Base-by-base conservation (phyloP, 2,329 filamentous ascomycete genomes). In the Fusarium longipes region DNA sequence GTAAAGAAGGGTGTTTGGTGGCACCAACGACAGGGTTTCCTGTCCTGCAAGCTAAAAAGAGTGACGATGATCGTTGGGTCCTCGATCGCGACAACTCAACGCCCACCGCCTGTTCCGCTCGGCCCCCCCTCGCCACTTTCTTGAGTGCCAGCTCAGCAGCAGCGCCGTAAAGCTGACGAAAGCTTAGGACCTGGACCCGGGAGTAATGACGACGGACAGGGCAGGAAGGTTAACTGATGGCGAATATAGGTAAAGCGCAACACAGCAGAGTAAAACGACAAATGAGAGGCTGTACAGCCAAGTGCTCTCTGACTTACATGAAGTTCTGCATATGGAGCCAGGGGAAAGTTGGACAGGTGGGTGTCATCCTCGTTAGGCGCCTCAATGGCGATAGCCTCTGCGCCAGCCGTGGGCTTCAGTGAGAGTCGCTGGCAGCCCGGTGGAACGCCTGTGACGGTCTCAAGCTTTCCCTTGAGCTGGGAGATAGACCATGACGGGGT, bases 391-490 rank as follows among this genome's bases (percentile, higher is more conserved):
- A 92, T 84, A 63, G 83, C 83, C 66, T 89, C 85, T 71, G 88
- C 84, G 32, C 76, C 76, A 57, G 82, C 79, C 17, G 89, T 82
- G 18, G 66, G 65, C 76, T 90, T 92, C 75, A 97, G 83, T 29
- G 84, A 89, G 64, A 99, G 85, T 65, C 84, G 87, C 78, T 98
- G 96, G 62, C 86, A 89, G 29, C 86, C 86, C 12, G 94, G 92
- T 17, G 96, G 95, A 35, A 98, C 89, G 64, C 96, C 96, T 3
- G 95, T 98, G 80, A 98, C 90, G 64, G 93, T 91, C 80, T 98
- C 95, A 50, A 99, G 89, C 79, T 96, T 96, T 52, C 85, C 81
- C 82, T 95, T 97, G 73, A 98, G 86, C 73, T 93, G 89, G 55
- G 86, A 84, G 75, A 99, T 91, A 64, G 90, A 91, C 96, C 96